Percentiles rank a stretch among this genome's conserved stretches.
These are phyloP conservation scores for Wickerhamiella dianesei DNA, from an alignment of 805 yeast genomes.

Conservation along the genomic window DNA sequence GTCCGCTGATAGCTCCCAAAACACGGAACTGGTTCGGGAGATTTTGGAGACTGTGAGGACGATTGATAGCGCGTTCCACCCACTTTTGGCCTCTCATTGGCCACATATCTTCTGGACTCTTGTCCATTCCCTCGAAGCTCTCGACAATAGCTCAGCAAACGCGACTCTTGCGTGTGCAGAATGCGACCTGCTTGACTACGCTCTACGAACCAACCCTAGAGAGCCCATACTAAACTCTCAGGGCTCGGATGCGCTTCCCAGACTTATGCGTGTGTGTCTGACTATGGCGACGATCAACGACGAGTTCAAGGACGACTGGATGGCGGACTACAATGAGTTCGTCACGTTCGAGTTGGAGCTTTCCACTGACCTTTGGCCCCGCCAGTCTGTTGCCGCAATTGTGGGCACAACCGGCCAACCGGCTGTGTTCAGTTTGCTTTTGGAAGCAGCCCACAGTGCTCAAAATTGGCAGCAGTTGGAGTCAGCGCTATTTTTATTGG, in stretches of 20 bases:
- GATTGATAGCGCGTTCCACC: constrained; percentile 17
- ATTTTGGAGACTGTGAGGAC: constrained; percentile 15
- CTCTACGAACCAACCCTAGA: background rate
- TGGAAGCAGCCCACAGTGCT: constrained; percentile 4
- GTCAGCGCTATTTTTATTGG: constrained; percentile 14
- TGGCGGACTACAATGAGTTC: constrained; percentile 50
- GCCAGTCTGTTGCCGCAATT: constrained; percentile 50
- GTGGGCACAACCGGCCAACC: constrained; percentile 35
- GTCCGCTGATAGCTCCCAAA: background rate
- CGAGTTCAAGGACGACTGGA: constrained; percentile 34
- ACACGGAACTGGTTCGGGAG: constrained; percentile 13
- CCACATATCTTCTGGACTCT: constrained; percentile 11
- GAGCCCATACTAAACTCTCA: background rate
- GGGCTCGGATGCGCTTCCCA: constrained; percentile 3
- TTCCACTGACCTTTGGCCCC: constrained; percentile 36
- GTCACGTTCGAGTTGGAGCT: constrained; percentile 67
- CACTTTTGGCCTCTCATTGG: constrained; percentile 11
- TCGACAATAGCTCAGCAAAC: constrained; percentile 1
- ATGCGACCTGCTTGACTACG: background rate
- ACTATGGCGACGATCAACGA: constrained; percentile 32
- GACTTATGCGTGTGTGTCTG: constrained; percentile 21
- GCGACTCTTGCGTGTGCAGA: constrained; percentile 1
- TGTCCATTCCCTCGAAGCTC: constrained; percentile 2
- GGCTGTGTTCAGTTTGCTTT: constrained; percentile 7
- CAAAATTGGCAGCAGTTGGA: constrained; percentile 8